Evolutionary conservation across 2,329 filamentous ascomycete genomes (phyloP), one percentile per base, ranked within the genome.

Genomic region (Apiospora phragmitis): DNA sequence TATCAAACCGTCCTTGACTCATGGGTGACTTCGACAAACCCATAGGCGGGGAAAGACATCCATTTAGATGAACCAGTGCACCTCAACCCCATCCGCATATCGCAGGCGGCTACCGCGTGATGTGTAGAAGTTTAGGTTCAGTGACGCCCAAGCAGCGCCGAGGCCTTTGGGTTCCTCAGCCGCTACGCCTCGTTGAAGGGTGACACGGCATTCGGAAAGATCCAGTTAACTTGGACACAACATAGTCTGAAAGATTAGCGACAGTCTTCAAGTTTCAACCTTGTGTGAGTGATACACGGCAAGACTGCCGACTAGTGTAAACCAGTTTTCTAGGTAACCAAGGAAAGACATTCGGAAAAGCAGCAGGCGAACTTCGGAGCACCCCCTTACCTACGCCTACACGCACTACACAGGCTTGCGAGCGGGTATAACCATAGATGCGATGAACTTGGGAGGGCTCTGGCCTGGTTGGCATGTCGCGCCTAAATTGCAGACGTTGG

Each of bases 121-220:
- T 38, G 21, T n/a, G 32, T 32, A 6, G 55, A 62, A 38, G 55
- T n/a, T 18, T 38, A 38, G 32, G 55, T 3, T 62, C 29, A 62
- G 32, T n/a, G 55, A 62, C 21, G 55, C 55, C 21, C 55, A 62
- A 62, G 55, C 29, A 38, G 55, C 55, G n/a, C 32, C 24, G 9
- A 4, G 24, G 55, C 32, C 16, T 62, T 11, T 62, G 21, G 29
- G 29, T 62, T 62, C 55, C 9, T 62, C 55, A 62, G 55, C 55
- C 55, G 55, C 55, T 42, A 45, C 42, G 65, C 38, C 42, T 67
- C 26, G 24, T 42, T 67, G 65, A 67, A 67, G 38, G n/a, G 76
- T 79, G 69, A 70, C 73, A 80, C 78, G 68, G 69, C 74, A 76
- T 76, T 75, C 76, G 77, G 75, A 76, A 76, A 71, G 69, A 71